These are phyloP conservation scores for Paxillus involutus DNA, from an alignment of 768 basidiomycete genomes.

Conservation along the genomic window DNA sequence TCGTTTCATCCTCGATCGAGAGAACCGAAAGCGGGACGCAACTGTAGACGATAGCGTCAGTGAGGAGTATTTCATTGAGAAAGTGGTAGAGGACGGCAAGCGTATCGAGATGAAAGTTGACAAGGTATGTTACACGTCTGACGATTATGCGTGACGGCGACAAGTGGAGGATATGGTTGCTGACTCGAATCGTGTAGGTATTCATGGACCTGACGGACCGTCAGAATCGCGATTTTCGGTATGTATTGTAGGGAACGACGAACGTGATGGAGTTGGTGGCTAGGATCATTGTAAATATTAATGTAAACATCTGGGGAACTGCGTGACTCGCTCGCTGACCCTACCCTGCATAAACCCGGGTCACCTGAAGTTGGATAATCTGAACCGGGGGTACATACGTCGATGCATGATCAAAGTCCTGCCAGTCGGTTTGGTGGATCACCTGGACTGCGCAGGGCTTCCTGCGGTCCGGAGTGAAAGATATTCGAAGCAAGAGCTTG, in stretches of 20 bases:
- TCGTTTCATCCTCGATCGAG: conserved; percentile 50
- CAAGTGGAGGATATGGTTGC: neutral
- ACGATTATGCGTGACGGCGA: neutral
- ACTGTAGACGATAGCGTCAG: conserved; percentile 45
- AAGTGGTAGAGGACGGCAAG: conserved; percentile 48
- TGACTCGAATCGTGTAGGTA: conserved; percentile 1
- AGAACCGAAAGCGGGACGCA: conserved; percentile 64
- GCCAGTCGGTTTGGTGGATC: no score
- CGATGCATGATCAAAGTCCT: no score
- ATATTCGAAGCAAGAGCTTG: no score
- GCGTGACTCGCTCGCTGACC: no score
- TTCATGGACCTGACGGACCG: conserved; percentile 16
- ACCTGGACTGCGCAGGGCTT: no score
- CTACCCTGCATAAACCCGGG: no score
- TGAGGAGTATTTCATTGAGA: conserved; percentile 64
- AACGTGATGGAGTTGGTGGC: neutral
- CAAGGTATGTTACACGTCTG: conserved; percentile 43
- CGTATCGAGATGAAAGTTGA: conserved; percentile 57
- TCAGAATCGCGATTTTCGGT: conserved; percentile 17
- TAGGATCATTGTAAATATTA: no score
- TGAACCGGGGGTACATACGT: no score
- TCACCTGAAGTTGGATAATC: no score
- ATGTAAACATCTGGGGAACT: no score
- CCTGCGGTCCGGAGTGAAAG: no score
- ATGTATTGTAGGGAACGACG: conserved; percentile 12